These are phyloP conservation scores for Sclerotiophoma versabilis DNA, from an alignment of 2,329 filamentous ascomycete genomes.

Conservation along the genomic window DNA sequence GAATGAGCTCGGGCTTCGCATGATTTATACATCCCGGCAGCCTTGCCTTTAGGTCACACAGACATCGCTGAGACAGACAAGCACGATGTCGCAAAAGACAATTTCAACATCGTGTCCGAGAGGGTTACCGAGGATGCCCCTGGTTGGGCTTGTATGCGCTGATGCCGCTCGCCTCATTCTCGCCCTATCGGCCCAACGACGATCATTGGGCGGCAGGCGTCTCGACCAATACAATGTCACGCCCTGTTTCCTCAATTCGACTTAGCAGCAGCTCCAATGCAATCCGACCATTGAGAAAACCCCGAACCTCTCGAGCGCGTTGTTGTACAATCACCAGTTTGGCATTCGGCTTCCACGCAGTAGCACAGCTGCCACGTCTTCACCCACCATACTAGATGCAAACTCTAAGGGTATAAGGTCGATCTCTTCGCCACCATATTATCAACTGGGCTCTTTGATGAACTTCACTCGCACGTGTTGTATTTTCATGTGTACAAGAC, in stretches of 20 bases:
- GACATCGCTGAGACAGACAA: constrained; percentile 20
- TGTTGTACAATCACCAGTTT: constrained; percentile 16
- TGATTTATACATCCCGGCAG: constrained; percentile 31
- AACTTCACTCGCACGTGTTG: neutral
- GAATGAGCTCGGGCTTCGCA: constrained; percentile 27
- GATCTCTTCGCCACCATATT: constrained; percentile 37
- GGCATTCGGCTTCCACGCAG: constrained; percentile 14
- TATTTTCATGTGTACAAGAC: neutral
- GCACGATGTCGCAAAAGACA: constrained; percentile 11
- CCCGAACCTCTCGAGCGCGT: constrained; percentile 4
- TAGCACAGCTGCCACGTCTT: constrained; percentile 33
- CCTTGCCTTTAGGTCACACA: constrained; percentile 13
- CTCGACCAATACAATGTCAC: constrained; percentile 22
- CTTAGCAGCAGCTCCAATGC: constrained; percentile 11
- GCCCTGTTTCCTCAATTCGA: constrained; percentile 17
- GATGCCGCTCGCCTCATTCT: constrained; percentile 41
- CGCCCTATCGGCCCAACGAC: constrained; percentile 38
- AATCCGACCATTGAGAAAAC: constrained; percentile 14
- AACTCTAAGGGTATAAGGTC: constrained; percentile 27
- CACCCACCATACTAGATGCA: constrained; percentile 6
- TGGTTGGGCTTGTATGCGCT: constrained; percentile 37
- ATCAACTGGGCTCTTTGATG: constrained; percentile 4
- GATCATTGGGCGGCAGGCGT: constrained; percentile 35
- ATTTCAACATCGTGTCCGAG: constrained; percentile 8
- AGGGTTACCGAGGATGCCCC: constrained; percentile 15